Percentiles rank a stretch among this genome's conserved stretches.
Conservation (phyloP, 352 stramenopile genomes). For the Phytophthora cryptogea region DNA sequence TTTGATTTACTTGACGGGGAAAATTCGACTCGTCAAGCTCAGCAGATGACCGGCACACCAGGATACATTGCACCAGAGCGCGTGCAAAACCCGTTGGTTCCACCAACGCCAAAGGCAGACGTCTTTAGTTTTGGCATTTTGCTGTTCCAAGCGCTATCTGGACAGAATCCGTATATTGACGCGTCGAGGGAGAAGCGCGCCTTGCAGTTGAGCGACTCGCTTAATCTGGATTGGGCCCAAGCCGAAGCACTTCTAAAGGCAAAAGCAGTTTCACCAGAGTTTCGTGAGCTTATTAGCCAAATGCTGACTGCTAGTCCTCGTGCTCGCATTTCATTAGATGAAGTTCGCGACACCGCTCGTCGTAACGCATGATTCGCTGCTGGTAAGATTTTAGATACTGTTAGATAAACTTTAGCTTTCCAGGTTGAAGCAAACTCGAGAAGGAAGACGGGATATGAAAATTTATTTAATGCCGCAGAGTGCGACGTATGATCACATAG, state of each 20-base stretch:
- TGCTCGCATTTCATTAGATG: constrained; percentile 40
- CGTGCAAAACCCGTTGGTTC: constrained; percentile 35
- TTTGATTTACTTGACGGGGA: constrained; percentile 35
- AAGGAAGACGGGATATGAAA: too few species aligned
- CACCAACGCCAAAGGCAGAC: constrained; percentile 48
- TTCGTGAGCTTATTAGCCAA: constrained; percentile 37
- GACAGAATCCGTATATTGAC: constrained; percentile 54
- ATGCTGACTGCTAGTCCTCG: constrained; percentile 48
- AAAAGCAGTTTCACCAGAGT: constrained; percentile 35
- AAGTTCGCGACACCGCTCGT: constrained; percentile 16
- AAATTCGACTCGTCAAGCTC: neutral
- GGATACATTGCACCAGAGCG: constrained; percentile 69
- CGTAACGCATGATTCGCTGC: constrained; percentile 1
- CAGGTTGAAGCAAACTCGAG: too few species aligned
- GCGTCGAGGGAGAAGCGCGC: constrained; percentile 25
- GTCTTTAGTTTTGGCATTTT: constrained; percentile 68
- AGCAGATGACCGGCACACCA: constrained; percentile 60
- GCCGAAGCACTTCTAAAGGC: constrained; percentile 37
- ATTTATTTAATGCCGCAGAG: too few species aligned
- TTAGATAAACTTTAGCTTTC: too few species aligned
- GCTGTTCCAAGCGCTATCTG: constrained; percentile 63
- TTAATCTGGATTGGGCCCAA: constrained; percentile 46
- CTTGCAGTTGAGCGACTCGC: constrained; percentile 49
- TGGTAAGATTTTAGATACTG: too few species aligned
- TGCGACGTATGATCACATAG: too few species aligned